Base-by-base conservation (phyloP, 2,329 filamentous ascomycete species). In the Monosporascus sp. region DNA sequence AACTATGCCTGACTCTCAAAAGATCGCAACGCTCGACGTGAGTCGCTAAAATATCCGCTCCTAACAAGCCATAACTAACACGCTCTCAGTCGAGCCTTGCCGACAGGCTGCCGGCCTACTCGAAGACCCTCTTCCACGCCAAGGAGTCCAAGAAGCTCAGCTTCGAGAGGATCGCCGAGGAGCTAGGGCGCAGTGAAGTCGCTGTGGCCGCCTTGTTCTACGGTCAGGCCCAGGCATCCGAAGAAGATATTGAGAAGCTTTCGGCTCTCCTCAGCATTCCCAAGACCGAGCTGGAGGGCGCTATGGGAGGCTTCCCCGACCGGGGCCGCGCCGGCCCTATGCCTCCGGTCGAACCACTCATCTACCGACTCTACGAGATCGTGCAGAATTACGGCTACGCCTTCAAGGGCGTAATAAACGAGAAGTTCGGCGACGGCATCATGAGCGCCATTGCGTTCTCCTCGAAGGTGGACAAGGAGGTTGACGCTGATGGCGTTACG, bases 351-450 rank as follows among this genome's bases (percentile, higher is more conserved):
- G 91, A 96, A 68, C 91, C 91, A 5, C 73, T 95, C 61, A 92
- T 97, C 67, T 97, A 97, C 71, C 79, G 93, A 2, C 71, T 97
- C 55, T 97, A 91, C 70, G 93, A 97, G 78, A 88, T 97, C 68
- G 87, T 97, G 57, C 92, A 97, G 75, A 97, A 96, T 71, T 97
- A 97, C 66, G 93, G 93, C 1, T 95, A 96, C 70, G 89, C 92
- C 1, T 97, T 95, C 74, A 97, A 97, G 79, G 92, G 91, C 1
- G 82, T 97, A 5, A 70, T 97, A 71, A 97, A 97, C 63, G 93
- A 97, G 80, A 97, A 97, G 78, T 91, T 91, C 67, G 88, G 88
- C 0, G 88, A 92, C 68, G 93, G 93, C 1, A 97, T 97, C 67
- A 97, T 97, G 93, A 96, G 91, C 68, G 93, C 92, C 1, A 96